phyloP scores from a whole-genome alignment of 352 stramenopile genomes.

The Phytopythium oedochilum region DNA sequence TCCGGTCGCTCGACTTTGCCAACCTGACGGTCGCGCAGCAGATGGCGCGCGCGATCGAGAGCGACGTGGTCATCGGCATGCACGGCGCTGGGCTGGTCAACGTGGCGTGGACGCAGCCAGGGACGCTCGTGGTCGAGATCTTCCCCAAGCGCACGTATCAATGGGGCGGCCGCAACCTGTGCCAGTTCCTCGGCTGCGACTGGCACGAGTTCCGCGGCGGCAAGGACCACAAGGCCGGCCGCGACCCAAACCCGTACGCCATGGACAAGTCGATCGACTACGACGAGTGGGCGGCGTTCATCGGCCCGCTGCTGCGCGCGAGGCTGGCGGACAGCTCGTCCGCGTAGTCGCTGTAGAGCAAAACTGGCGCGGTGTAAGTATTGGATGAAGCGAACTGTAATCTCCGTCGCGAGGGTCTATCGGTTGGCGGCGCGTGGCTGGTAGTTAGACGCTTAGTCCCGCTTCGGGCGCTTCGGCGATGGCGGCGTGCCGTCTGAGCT shows the following conservation, averaged over 20 bases:
- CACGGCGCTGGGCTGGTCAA: constrained; percentile 81
- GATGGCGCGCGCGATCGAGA: constrained; percentile 56
- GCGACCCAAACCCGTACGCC: constrained; percentile 29
- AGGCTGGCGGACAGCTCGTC: constrained; percentile 25
- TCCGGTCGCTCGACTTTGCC: constrained; percentile 66
- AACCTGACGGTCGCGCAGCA: constrained; percentile 48
- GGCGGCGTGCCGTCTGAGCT: neutral
- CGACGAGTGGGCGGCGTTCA: constrained; percentile 49
- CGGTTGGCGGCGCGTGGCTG: neutral
- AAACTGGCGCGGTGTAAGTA: no score
- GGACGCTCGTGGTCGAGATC: constrained; percentile 65
- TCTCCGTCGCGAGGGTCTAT: no score
- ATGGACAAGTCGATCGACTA: constrained; percentile 50
- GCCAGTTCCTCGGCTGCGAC: constrained; percentile 60
- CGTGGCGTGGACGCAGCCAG: constrained; percentile 49
- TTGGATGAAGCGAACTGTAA: no score
- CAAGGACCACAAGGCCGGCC: constrained; percentile 17
- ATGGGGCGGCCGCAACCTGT: constrained; percentile 78
- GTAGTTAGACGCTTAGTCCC: neutral
- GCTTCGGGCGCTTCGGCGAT: neutral
- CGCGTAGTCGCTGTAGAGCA: no score
- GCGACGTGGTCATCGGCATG: constrained; percentile 80
- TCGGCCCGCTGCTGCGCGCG: constrained; percentile 33
- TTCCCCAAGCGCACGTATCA: constrained; percentile 46
- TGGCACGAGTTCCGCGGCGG: constrained; percentile 56